Evolutionary conservation across 495 filamentous ascomycete species (phyloP).

Genomic region (Melanomma pulvis-pyrius): DNA sequence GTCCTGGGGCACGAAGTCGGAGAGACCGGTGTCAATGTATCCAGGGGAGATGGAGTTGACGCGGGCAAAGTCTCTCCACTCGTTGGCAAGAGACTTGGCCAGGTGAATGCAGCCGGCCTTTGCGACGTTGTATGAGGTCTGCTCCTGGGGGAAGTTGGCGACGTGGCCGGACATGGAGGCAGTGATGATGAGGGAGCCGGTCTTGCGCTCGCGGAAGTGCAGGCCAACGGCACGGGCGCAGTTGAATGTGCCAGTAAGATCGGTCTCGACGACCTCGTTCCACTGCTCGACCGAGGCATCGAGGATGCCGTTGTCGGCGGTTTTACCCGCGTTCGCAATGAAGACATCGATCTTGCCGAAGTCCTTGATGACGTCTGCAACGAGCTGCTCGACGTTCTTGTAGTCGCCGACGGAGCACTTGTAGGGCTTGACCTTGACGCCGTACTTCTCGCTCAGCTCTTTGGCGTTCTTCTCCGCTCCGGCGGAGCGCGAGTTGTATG

Average conservation of each 20-base stretch:
- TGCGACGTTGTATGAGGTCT: constrained; percentile 83
- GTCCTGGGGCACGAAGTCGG: constrained; percentile 68
- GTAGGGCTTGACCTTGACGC: constrained; percentile 69
- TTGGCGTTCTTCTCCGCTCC: constrained; percentile 68
- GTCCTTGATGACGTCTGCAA: constrained; percentile 59
- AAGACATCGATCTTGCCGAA: constrained; percentile 69
- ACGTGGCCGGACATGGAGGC: constrained; percentile 84
- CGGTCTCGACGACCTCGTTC: constrained; percentile 72
- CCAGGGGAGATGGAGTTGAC: constrained; percentile 83
- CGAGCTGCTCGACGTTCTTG: constrained; percentile 54
- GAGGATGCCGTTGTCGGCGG: constrained; percentile 63
- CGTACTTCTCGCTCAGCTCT: constrained; percentile 60
- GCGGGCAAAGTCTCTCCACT: constrained; percentile 85
- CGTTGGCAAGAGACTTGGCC: constrained; percentile 76
- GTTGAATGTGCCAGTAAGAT: constrained; percentile 82
- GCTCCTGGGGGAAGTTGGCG: constrained; percentile 84
- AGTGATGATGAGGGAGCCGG: constrained; percentile 78
- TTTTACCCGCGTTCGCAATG: constrained; percentile 70
- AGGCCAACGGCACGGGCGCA: constrained; percentile 76
- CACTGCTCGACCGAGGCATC: constrained; percentile 67
- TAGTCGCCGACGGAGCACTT: constrained; percentile 59
- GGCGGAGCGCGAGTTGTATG: constrained; percentile 63
- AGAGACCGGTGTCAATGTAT: constrained; percentile 85
- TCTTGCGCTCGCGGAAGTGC: constrained; percentile 67
- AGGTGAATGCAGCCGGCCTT: constrained; percentile 85